Evolutionary conservation across 2,329 filamentous ascomycete genomes (phyloP).

Genomic region (Emmonsiellopsis sp.): DNA sequence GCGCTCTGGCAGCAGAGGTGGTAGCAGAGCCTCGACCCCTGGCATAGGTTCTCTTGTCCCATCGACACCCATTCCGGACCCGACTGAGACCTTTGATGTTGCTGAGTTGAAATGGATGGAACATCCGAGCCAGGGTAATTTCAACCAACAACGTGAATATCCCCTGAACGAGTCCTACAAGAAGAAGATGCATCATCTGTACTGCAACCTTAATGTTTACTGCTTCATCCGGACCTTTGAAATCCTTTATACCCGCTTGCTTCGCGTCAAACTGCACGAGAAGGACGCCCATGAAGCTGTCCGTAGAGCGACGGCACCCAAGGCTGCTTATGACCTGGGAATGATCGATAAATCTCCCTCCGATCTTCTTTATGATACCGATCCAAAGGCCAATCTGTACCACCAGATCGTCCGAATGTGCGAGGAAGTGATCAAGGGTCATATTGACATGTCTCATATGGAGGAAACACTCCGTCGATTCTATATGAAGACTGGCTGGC

Average conservation of each 20-base stretch:
- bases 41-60: constrained; percentile 53
- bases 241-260: constrained; percentile 75
- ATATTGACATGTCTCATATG: constrained; percentile 72
- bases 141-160: constrained; percentile 52
- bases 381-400: constrained; percentile 66
- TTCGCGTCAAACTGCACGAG: constrained; percentile 73
- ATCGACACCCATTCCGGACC: constrained; percentile 23
- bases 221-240: constrained; percentile 94
- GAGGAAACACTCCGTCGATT: constrained; percentile 88
- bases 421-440: constrained; percentile 74
- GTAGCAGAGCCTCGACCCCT: constrained; percentile 82
- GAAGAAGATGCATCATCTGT: constrained; percentile 78
- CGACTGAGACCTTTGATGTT: constrained; percentile 40
- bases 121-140: constrained; percentile 47
- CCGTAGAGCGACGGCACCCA: constrained; percentile 60
- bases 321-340: constrained; percentile 74
- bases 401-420: constrained; percentile 75
- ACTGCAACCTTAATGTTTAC: constrained; percentile 82
- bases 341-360: constrained; percentile 67
- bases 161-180: constrained; percentile 69
- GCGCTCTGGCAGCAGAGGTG: constrained; percentile 71
- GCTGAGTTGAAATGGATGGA: constrained; percentile 50
- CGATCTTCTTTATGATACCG: constrained; percentile 65
- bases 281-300: constrained; percentile 66
- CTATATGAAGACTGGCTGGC: constrained; percentile 86